Evolutionary conservation across 2,329 filamentous ascomycete species (phyloP), one percentile per base, ranked within the genome.

Genomic region (Aureobasidium subglaciale): DNA sequence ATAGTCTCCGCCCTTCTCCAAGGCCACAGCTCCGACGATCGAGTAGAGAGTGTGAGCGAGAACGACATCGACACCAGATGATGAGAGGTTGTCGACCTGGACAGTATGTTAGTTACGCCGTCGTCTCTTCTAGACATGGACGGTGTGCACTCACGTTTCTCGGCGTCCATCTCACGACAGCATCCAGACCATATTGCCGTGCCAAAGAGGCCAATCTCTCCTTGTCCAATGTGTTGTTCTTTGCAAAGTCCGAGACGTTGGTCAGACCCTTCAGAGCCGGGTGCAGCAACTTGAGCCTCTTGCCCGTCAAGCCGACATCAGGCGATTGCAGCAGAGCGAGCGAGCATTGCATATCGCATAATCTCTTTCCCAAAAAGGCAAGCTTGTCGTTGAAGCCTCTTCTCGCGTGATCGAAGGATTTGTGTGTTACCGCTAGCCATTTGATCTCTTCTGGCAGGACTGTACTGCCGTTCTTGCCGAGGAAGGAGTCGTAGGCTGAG

Each of bases 371-470:
- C 54, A 95, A 76, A 67, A 88, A 90, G n/a, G 90, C 88, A 71
- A 99, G 76, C 60, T 89, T 83, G 66, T 96, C 92, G 70, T 99
- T 99, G 75, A 92, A 96, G 1, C 92, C 92, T 77, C 91, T 85
- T 66, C 90, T 80, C 52, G 91, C 93, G 68, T 97, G 90, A 69
- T 99, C 92, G 67, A 96, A 97, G 73, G 90, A 96, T 81, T 97
- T 97, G 72, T 97, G 93, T 62, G 93, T 99, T 56, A 99, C 83
- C 27, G 91, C 91, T 66, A 97, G 76, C 93, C 93, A 99, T 75
- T 96, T 97, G 59, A 93, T 78, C 74, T 99, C 92, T 15, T 96
- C 91, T 2, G 87, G 85, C 57, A 99, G 77, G 69, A 93, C 70
- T 63, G 80, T 81, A 62, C 87, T 82, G 56, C 88, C 88, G 42